Percentiles rank a stretch among this genome's conserved stretches.
phyloP scores from a whole-genome alignment of 1,284 basidiomycete species.

The Singerocomus rubriflavus region DNA sequence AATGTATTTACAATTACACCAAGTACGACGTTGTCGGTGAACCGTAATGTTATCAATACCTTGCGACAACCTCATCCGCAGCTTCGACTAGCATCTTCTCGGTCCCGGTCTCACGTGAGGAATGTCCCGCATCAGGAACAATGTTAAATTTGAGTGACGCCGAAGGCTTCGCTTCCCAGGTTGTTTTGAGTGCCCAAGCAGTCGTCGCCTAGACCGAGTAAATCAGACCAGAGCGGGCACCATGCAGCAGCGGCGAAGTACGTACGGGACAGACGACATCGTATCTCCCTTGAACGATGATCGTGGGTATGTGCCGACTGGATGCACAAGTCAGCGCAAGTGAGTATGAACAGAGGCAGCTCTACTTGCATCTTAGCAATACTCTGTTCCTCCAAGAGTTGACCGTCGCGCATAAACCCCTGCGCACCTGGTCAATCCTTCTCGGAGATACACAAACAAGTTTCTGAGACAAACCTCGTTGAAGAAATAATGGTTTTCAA shows the following conservation, averaged over 20 bases:
- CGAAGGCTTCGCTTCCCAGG: slow-evolving; percentile 73
- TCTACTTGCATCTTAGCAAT: slow-evolving; percentile 83
- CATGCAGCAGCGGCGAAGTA: slow-evolving; percentile 1
- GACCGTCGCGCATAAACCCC: slow-evolving; percentile 90
- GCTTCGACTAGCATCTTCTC: slow-evolving; percentile 72
- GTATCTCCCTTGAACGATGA: slow-evolving; percentile 85
- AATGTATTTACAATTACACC: too few species aligned
- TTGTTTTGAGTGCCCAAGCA: slow-evolving; percentile 77
- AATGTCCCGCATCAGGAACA: slow-evolving; percentile 91
- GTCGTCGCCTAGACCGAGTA: slow-evolving; percentile 58
- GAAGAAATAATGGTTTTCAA: slow-evolving; percentile 92
- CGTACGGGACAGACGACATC: slow-evolving; percentile 76
- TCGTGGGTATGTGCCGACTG: slow-evolving; percentile 81
- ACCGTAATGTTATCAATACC: slow-evolving; percentile 15
- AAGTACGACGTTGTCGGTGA: too few species aligned
- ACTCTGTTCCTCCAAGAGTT: slow-evolving; percentile 78
- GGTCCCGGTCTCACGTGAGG: slow-evolving; percentile 76
- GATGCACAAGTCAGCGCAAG: slow-evolving; percentile 14
- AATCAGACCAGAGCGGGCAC: slow-evolving; percentile 1
- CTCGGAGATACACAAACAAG: neutral
- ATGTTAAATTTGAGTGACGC: slow-evolving; percentile 49
- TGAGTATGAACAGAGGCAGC: neutral
- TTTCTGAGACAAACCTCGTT: slow-evolving; percentile 51
- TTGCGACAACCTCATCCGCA: slow-evolving; percentile 29
- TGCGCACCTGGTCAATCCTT: slow-evolving; percentile 24